Percentiles rank a stretch among this genome's conserved stretches.
Evolutionary conservation across 306 rosid genomes (phyloP).

Genomic region (Aeschynomene evenia): DNA sequence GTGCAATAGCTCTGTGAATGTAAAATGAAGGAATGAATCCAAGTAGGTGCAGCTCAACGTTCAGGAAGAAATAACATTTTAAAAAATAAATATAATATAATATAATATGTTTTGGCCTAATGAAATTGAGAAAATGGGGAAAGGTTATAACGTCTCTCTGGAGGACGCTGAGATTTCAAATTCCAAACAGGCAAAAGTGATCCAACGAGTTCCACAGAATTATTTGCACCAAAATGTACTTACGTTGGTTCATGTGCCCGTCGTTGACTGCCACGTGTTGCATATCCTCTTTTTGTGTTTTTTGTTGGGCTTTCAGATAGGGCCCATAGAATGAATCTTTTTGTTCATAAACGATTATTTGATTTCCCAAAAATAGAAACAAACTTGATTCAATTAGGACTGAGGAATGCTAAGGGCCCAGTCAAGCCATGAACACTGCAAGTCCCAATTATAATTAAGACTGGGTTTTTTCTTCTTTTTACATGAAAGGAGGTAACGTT

Average conservation of each 20-base stretch:
- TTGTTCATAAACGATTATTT: too few relatives aligned
- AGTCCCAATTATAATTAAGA: too few relatives aligned
- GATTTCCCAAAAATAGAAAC: too few relatives aligned
- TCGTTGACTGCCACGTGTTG: slow-evolving; percentile 19
- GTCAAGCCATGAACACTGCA: too few relatives aligned
- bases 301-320: too few relatives aligned
- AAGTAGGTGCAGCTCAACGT: slow-evolving; percentile 8
- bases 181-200: slow-evolving; percentile 41
- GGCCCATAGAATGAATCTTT: too few relatives aligned
- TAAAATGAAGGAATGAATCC: not conserved
- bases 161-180: slow-evolving; percentile 50
- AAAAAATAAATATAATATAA: not conserved
- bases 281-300: not conserved
- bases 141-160: slow-evolving; percentile 58
- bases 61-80: not conserved
- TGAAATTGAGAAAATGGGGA: slow-evolving; percentile 16
- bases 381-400: too few relatives aligned
- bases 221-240: not conserved
- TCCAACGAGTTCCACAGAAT: not conserved
- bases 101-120: not conserved
- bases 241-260: not conserved
- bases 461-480: too few relatives aligned
- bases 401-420: too few relatives aligned
- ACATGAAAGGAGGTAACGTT: too few relatives aligned
- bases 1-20: not conserved